Conservation (phyloP, 192 early-diverging fungal species). For the Entomortierella chlamydospora region DNA sequence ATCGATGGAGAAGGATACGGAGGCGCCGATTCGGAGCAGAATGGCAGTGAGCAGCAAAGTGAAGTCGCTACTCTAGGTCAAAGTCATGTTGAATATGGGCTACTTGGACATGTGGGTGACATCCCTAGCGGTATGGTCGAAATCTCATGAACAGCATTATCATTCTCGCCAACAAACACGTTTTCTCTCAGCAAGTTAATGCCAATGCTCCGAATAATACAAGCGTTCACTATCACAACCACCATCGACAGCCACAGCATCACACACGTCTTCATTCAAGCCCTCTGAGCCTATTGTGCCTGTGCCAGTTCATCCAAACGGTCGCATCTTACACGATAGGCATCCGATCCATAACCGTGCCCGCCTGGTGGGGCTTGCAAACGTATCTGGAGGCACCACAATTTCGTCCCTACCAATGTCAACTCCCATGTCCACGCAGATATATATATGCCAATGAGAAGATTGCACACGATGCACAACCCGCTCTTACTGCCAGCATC, state of each 20-base stretch:
- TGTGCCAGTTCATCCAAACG: conserved; percentile 37
- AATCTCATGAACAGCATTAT: not conserved
- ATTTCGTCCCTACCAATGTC: not conserved
- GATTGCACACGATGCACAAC: not conserved
- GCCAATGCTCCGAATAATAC: not conserved
- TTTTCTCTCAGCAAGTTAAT: no score
- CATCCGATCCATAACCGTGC: conserved; percentile 51
- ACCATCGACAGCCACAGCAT: conserved; percentile 1
- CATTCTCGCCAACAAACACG: not conserved
- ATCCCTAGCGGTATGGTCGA: conserved; percentile 5
- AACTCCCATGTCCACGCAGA: not conserved
- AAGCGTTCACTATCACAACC: not conserved
- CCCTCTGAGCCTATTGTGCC: not conserved
- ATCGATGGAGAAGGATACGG: not conserved
- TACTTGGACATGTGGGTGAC: not conserved
- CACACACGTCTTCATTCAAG: not conserved
- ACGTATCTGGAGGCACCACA: not conserved
- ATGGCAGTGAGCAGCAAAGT: no score
- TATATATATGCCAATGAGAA: not conserved
- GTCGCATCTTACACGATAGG: conserved; percentile 40
- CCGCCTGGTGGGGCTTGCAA: conserved; percentile 23
- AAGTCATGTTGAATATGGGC: not conserved
- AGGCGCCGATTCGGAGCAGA: not conserved
- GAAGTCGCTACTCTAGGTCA: no score
- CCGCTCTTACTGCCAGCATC: not conserved